phyloP scores from a whole-genome alignment of 2,329 filamentous ascomycete genomes.

The Cladosporium cucumerinum region DNA sequence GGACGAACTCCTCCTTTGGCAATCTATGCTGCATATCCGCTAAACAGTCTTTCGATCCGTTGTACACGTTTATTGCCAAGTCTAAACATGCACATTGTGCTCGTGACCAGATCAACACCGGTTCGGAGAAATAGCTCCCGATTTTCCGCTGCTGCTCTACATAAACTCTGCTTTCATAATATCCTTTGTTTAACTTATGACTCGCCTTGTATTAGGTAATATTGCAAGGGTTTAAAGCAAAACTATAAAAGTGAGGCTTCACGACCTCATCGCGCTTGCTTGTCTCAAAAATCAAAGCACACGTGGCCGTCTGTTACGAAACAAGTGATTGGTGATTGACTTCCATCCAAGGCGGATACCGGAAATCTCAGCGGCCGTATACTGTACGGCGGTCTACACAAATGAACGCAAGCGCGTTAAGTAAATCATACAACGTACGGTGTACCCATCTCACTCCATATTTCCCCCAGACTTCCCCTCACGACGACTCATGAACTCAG shows the following conservation, averaged over 20 bases:
- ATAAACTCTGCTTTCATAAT: neutral
- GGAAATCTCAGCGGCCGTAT: neutral
- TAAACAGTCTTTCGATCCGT: neutral
- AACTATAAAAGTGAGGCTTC: neutral
- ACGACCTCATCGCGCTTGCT: neutral
- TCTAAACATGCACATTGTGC: neutral
- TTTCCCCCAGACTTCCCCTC: neutral
- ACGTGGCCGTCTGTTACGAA: neutral
- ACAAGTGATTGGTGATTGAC: neutral
- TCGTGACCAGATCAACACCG: neutral
- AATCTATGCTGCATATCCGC: neutral
- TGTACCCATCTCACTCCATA: neutral
- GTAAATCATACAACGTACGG: neutral
- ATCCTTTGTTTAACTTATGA: neutral
- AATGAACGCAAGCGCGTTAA: neutral
- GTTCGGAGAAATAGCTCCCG: neutral
- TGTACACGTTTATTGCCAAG: neutral
- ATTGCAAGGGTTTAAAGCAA: neutral
- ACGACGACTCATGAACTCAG: neutral
- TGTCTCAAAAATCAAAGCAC: neutral
- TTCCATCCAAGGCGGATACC: neutral
- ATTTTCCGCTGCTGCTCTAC: neutral
- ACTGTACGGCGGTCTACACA: neutral
- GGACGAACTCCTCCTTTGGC: neutral
- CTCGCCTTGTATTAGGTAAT: neutral